Conservation (phyloP, 2,329 filamentous ascomycete species). For the Aspergillus calidoustus region DNA sequence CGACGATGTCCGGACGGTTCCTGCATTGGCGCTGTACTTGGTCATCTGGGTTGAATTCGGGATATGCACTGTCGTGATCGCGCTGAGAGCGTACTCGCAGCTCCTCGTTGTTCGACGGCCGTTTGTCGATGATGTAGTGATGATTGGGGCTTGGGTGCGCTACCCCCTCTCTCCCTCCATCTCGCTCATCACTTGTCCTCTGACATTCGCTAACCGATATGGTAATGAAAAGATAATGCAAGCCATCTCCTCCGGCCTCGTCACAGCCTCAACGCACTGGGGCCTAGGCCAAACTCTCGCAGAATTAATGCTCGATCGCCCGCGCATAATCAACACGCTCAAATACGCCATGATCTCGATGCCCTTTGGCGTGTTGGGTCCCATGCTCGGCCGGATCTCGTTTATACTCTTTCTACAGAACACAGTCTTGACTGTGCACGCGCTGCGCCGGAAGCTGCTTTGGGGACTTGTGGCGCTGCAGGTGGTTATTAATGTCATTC, state of each 20-base stretch:
- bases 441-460: conserved; percentile 9
- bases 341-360: conserved; percentile 10
- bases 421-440: background rate
- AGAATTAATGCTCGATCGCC: background rate
- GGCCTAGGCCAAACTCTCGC: conserved; percentile 1
- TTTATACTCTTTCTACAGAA: conserved; percentile 11
- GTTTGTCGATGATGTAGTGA: conserved; percentile 2
- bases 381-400: conserved; percentile 7
- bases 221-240: background rate
- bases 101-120: conserved; percentile 4
- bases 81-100: conserved; percentile 5
- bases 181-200: too few relatives aligned
- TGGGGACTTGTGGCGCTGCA: conserved; percentile 3
- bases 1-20: background rate
- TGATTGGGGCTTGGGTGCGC: conserved; percentile 12
- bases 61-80: conserved; percentile 10
- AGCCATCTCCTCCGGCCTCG: conserved; percentile 4
- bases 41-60: conserved; percentile 12
- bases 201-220: too few relatives aligned
- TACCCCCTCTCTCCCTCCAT: too few relatives aligned
- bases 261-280: background rate
- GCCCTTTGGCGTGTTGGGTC: background rate
- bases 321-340: background rate
- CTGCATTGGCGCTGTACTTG: background rate
- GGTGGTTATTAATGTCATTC: conserved; percentile 2